Evolutionary conservation across 2,329 filamentous ascomycete species (phyloP).

Genomic region (Purpureocillium takamizusanense): DNA sequence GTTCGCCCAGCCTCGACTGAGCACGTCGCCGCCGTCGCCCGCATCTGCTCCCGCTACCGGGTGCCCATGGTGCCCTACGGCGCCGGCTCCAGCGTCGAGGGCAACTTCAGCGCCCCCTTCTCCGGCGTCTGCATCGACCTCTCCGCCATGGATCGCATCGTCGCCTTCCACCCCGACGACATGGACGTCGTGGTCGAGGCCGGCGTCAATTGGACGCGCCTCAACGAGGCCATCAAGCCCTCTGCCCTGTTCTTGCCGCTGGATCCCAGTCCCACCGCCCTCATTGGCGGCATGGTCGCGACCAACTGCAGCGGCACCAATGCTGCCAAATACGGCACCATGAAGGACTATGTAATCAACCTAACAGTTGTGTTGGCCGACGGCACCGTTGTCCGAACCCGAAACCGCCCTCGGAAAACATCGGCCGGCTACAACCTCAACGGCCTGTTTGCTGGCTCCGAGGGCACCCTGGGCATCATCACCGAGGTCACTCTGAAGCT

Average conservation of each 20-base stretch:
- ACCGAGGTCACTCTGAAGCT: constrained; percentile 64
- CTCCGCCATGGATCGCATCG: constrained; percentile 54
- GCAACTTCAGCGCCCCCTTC: constrained; percentile 58
- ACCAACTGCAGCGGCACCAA: constrained; percentile 59
- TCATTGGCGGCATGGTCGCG: constrained; percentile 52
- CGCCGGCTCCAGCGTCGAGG: constrained; percentile 65
- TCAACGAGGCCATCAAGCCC: constrained; percentile 55
- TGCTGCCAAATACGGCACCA: constrained; percentile 59
- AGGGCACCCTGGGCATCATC: constrained; percentile 62
- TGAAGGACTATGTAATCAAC: constrained; percentile 69
- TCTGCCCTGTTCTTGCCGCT: constrained; percentile 60
- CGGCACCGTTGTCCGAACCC: constrained; percentile 57
- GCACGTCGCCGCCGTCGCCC: constrained; percentile 54
- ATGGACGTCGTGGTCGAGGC: constrained; percentile 68
- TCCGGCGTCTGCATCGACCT: constrained; percentile 66
- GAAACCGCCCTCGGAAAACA: constrained; percentile 56
- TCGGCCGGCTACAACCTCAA: constrained; percentile 66
- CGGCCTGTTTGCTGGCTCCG: constrained; percentile 58
- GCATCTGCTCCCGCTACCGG: constrained; percentile 50
- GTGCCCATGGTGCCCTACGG: constrained; percentile 69
- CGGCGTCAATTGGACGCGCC: constrained; percentile 56
- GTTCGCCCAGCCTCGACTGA: constrained; percentile 56
- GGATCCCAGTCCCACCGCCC: constrained; percentile 55
- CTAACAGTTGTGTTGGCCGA: constrained; percentile 63
- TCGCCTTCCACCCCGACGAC: constrained; percentile 55